These are phyloP conservation scores for Teunomyces atbi DNA, from an alignment of 805 yeast species.

Conservation along the genomic window DNA sequence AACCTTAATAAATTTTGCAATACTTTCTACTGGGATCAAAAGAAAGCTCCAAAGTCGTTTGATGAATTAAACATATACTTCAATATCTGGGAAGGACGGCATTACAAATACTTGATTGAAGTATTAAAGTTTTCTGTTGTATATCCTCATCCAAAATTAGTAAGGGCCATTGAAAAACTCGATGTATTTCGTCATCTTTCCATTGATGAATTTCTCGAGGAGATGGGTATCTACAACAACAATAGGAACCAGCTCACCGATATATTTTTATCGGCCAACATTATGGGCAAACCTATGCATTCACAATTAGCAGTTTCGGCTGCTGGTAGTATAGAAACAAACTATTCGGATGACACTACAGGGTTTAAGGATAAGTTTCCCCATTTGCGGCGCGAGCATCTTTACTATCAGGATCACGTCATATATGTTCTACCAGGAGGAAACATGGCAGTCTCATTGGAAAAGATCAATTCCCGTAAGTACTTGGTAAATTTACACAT, in stretches of 20 bases:
- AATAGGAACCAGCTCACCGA: constrained; percentile 23
- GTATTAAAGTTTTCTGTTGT: constrained; percentile 27
- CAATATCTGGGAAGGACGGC: constrained; percentile 32
- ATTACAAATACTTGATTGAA: constrained; percentile 21
- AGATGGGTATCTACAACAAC: constrained; percentile 24
- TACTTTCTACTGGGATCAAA: constrained; percentile 14
- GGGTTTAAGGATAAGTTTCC: constrained; percentile 24
- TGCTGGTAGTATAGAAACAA: constrained; percentile 5
- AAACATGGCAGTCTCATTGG: constrained; percentile 35
- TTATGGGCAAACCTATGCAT: constrained; percentile 19
- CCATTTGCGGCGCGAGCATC: constrained; percentile 25
- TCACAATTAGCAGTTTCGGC: constrained; percentile 18
- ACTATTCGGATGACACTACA: neutral
- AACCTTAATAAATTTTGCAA: constrained; percentile 16
- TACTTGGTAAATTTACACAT: constrained; percentile 38
- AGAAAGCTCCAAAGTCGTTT: constrained; percentile 10
- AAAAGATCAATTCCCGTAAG: constrained; percentile 34
- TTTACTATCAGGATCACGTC: constrained; percentile 26
- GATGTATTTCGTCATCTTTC: constrained; percentile 4
- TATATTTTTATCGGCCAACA: constrained; percentile 25
- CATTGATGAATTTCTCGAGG: constrained; percentile 14
- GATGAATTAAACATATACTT: constrained; percentile 29
- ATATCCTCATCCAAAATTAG: constrained; percentile 31
- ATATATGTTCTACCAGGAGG: constrained; percentile 29
- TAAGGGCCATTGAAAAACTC: constrained; percentile 8